A percentile compares a stretch with the other conserved stretches of the same genome.
Evolutionary conservation across 768 basidiomycete species (phyloP).

Genomic region (Pleurotus giganteus): DNA sequence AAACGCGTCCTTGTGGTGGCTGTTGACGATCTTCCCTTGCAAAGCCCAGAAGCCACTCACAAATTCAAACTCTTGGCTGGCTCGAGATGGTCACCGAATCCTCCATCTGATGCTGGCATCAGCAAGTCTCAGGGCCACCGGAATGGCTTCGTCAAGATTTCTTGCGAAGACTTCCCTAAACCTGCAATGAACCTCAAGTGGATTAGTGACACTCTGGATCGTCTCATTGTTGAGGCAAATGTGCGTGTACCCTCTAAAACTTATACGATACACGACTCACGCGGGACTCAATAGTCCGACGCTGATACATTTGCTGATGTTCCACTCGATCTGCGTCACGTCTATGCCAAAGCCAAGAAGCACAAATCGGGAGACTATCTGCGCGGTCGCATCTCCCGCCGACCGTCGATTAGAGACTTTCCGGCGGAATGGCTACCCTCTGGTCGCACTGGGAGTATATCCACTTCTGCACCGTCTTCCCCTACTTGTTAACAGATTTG

Average conservation of each 20-base stretch:
- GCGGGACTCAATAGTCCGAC: constrained; percentile 30
- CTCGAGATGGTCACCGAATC: constrained; percentile 76
- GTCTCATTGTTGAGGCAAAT: constrained; percentile 78
- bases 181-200: constrained; percentile 91
- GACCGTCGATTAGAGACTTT: constrained; percentile 76
- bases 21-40: constrained; percentile 70
- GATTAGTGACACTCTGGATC: constrained; percentile 84
- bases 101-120: constrained; percentile 69
- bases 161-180: constrained; percentile 83
- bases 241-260: constrained; percentile 46
- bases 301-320: constrained; percentile 54
- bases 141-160: constrained; percentile 87
- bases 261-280: constrained; percentile 13
- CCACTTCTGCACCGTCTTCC: neutral
- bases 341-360: constrained; percentile 69
- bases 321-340: constrained; percentile 81
- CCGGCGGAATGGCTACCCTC: constrained; percentile 80
- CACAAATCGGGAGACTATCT: constrained; percentile 72
- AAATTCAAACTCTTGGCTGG: constrained; percentile 90
- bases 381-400: constrained; percentile 46
- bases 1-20: constrained; percentile 78
- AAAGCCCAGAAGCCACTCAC: constrained; percentile 62
- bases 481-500: neutral
- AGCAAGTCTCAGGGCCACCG: constrained; percentile 44
- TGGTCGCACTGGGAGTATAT: neutral